Base-by-base conservation (phyloP, 164 flowering plant species). In the Vitis labrusca region DNA sequence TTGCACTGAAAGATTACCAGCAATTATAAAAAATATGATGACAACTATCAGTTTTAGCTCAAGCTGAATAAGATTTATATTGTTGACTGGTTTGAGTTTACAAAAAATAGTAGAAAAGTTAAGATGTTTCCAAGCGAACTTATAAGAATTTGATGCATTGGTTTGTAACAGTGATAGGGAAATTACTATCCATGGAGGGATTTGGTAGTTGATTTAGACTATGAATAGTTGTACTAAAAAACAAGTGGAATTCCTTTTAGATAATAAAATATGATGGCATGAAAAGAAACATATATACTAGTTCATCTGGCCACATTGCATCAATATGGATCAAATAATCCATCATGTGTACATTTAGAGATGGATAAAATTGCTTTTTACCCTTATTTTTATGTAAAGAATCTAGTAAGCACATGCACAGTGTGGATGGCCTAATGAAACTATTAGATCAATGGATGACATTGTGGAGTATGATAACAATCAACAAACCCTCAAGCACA, bases 381-480 rank as follows among this genome's bases (percentile, higher is more conserved):
- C 19, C 19, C 1, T 1, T 19, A 19, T 19, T 1, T 19, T 19
- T 19, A 19, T 19, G 19, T 19, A 19, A 19, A 19, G 19, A 19
- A 19, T 19, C 19, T 19, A 19, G 19, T 19, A 82, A 67, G 72
- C 85, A 27, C 97, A 88, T 57, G 69, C 87, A 44, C 93, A 86
- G 72, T 86, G 87, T 67, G 76, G 85, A 72, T 92, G 95, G 97
- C 91, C 93, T 0, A 85, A 86, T 59, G 93, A 84, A 69, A 85
- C 86, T 63, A 76, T 89, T 6, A 74, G 83, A 61, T 81, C 90
- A 3, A 76, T 72, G 71, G 81, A 84, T 68, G 91, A 87, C 61
- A 69, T 82, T 10, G 64, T 37, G 14, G 86, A 79, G 72, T 70
- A 71, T 61, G 69, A 19, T 19, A 19, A 19, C 1, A 19, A 19